Evolutionary conservation across 495 filamentous ascomycete species (phyloP).

Genomic region (Staphylotrichum longicolle): DNA sequence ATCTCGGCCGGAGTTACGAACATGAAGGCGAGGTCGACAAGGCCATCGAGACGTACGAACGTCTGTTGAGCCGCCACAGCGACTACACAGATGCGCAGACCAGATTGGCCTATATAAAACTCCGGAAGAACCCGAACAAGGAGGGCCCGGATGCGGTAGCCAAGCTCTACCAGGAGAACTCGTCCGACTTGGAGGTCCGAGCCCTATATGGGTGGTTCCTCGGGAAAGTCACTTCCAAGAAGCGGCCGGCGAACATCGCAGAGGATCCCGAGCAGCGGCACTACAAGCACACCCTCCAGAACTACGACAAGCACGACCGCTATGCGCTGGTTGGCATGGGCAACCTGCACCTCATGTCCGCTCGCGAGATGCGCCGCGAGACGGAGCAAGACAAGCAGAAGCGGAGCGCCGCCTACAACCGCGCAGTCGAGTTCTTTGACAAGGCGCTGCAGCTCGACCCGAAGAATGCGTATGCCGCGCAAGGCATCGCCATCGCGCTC

Average conservation of each 20-base stretch:
- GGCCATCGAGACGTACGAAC: slow-evolving; percentile 83
- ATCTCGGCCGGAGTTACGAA: slow-evolving; percentile 95
- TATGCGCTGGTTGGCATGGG: slow-evolving; percentile 96
- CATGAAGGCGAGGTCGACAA: slow-evolving; percentile 74
- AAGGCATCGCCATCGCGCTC: slow-evolving; percentile 90
- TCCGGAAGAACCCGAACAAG: slow-evolving; percentile 77
- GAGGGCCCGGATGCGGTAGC: slow-evolving; percentile 82
- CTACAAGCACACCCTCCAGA: slow-evolving; percentile 92
- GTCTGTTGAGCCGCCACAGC: slow-evolving; percentile 72
- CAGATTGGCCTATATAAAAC: slow-evolving; percentile 81
- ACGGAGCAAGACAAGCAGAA: slow-evolving; percentile 88
- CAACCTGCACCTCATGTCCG: slow-evolving; percentile 79
- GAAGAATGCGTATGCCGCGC: slow-evolving; percentile 91
- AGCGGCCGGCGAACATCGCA: slow-evolving; percentile 70
- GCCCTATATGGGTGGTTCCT: slow-evolving; percentile 94
- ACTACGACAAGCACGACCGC: slow-evolving; percentile 93
- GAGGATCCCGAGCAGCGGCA: slow-evolving; percentile 91
- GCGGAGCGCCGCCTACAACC: slow-evolving; percentile 77
- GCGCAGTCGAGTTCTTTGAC: slow-evolving; percentile 96
- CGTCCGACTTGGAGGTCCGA: slow-evolving; percentile 83
- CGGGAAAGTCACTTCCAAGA: slow-evolving; percentile 69
- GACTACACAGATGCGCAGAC: slow-evolving; percentile 91
- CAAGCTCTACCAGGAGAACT: slow-evolving; percentile 75
- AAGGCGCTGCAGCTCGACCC: slow-evolving; percentile 91
- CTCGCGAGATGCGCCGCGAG: slow-evolving; percentile 89